Evolutionary conservation across 495 filamentous ascomycete genomes (phyloP), one percentile per base, ranked within the genome.

Genomic region (Pyronema omphalodes): DNA sequence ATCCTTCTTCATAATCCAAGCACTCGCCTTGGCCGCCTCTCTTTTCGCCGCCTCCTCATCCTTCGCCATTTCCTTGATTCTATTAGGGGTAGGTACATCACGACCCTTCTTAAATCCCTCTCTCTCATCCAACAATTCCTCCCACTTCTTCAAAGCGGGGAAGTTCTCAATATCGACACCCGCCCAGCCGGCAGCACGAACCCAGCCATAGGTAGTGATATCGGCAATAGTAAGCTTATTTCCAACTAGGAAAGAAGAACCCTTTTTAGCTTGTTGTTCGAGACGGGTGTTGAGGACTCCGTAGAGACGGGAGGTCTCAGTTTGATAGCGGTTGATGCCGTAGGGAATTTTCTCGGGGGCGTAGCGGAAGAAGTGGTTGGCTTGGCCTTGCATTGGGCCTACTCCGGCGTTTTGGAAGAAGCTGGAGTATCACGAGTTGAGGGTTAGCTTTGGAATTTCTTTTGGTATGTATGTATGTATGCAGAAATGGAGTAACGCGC

Each of bases 341-440:
- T 94, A 95, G 58, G 82, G 71, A 62, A 94, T 88, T 66, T 76
- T 82, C 66, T 91, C 85, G 3, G 88, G 85, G 7, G 88, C 87
- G 60, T 91, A 94, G 62, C 86, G 79, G 29, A 64, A 69, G 69
- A 94, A 95, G 67, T 95, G 89, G 69, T 94, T 93, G 5, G 87
- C 79, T 67, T 95, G 86, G 9, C 83, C 86, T 66, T 94, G 88
- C 87, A 93, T 93, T 9, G 88, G 88, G 2, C 88, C 88, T 4
- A 94, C 71, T 18, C 88, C 88, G 1, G 83, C 83, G 64, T 84
- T 79, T 51, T 76, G 69, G 70, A 76, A 82, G 65, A 74, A 80
- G 15, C 63, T 69, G 56, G 62, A 12, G 23, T 7, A 1, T n/a
- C n/a, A n/a, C n/a, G n/a, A n/a, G n/a, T n/a, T n/a, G n/a, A n/a